Base-by-base conservation (phyloP, 257 asterid genomes). In the Fraxinus cuspidata region DNA sequence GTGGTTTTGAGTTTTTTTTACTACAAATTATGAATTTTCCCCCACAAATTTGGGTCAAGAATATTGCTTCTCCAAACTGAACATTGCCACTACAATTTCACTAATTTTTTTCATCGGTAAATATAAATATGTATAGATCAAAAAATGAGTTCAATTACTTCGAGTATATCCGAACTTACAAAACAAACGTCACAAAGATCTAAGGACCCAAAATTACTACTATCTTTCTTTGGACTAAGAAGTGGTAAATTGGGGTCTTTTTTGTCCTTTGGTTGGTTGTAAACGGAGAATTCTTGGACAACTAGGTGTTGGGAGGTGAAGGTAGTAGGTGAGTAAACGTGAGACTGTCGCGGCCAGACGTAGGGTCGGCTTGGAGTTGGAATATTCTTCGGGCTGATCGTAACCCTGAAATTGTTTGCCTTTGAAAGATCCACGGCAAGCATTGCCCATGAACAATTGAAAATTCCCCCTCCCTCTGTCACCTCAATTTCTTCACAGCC, bases 341-440 rank as follows among this genome's bases (percentile, higher is more conserved):
- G 85, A 38, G 90, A 75, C 76, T 76, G 69, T 89, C 79, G 72
- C 72, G 77, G 53, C 79, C 64, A 70, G 92, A 80, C 51, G 91
- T 81, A 28, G 75, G 58, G 78, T 81, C 78, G 58, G 82, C 82
- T 88, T 91, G 80, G 89, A 77, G 78, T 42, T 77, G 31, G 86
- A 87, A 76, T 82, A 85, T 35, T 88, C 89, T 80, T 87, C 88
- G 72, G 96, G 94, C 82, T 83, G 84, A 53, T 76, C 60, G 85
- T 74, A 78, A 84, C 92, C 94, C 88, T 82, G 91, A 78, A 85
- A 83, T 65, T 90, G 77, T 84, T 90, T 89, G 79, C 81, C 86
- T 77, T 91, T 87, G 23, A 92, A 87, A 89, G 95, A 92, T 82
- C 96, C 97, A 76, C 98, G 96, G 96, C 98, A 94, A 90, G 97